These are phyloP conservation scores for Alisma plantagoaquatica DNA, from an alignment of 106 monocot genomes.

Conservation along the genomic window DNA sequence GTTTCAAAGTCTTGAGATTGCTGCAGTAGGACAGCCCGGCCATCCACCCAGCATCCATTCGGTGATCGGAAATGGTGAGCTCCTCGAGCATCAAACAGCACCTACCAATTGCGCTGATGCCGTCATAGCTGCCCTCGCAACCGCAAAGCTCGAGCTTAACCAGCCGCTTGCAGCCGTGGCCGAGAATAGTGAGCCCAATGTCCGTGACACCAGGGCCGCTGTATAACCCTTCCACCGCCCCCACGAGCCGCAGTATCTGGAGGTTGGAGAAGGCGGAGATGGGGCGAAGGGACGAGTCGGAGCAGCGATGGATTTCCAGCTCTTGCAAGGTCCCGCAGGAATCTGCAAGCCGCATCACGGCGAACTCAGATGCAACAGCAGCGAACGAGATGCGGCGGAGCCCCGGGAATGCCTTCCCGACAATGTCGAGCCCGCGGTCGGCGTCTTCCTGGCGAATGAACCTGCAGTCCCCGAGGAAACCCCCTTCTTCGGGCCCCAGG, in stretches of 20 bases:
- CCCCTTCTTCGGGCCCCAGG: not conserved
- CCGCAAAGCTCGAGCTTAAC: slow-evolving; percentile 74
- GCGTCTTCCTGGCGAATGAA: slow-evolving; percentile 28
- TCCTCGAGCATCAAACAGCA: slow-evolving; percentile 96
- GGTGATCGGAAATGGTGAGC: slow-evolving; percentile 56
- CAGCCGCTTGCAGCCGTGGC: slow-evolving; percentile 81
- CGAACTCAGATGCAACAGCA: slow-evolving; percentile 34
- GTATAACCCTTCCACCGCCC: slow-evolving; percentile 45
- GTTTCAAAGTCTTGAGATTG: slow-evolving; percentile 67
- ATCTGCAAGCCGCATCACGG: slow-evolving; percentile 32
- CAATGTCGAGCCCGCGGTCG: slow-evolving; percentile 37
- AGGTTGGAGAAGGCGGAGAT: slow-evolving; percentile 77
- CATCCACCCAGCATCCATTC: slow-evolving; percentile 86
- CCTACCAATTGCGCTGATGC: slow-evolving; percentile 73
- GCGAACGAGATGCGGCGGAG: slow-evolving; percentile 46
- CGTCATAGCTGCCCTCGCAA: slow-evolving; percentile 88
- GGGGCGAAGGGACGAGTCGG: slow-evolving; percentile 48
- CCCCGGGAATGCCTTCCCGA: slow-evolving; percentile 35
- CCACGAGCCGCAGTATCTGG: slow-evolving; percentile 72
- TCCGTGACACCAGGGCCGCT: slow-evolving; percentile 57
- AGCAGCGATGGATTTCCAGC: slow-evolving; percentile 73
- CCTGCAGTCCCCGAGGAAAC: slow-evolving; percentile 9
- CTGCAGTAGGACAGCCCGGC: slow-evolving; percentile 64
- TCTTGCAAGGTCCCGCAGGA: slow-evolving; percentile 59
- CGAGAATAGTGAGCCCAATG: slow-evolving; percentile 83